phyloP scores from a whole-genome alignment of 75 land plant species.

The Azolla pinnata region DNA sequence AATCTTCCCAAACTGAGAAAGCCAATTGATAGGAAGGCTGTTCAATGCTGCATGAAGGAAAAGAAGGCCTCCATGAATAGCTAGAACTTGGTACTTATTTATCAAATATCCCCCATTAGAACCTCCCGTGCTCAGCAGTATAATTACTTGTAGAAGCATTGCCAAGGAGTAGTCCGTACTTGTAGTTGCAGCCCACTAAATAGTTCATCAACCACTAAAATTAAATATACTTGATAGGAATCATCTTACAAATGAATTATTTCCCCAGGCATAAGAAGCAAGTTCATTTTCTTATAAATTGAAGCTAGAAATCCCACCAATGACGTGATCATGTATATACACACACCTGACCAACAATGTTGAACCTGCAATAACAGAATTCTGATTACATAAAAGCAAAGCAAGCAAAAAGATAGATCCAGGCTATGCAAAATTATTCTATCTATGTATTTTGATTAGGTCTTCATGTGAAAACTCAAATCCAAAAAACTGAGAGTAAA shows the following conservation, averaged over 20 bases:
- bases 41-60: constrained; percentile 55
- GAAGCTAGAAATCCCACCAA: too few species aligned
- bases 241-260: not conserved
- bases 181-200: constrained; percentile 79
- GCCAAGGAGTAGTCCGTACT: constrained; percentile 74
- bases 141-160: constrained; percentile 64
- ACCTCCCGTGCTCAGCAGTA: constrained; percentile 78
- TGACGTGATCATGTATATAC: too few species aligned
- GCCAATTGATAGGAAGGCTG: constrained; percentile 51
- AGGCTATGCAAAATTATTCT: not conserved
- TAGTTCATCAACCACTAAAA: too few species aligned
- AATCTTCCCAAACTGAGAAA: constrained; percentile 53
- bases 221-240: too few species aligned
- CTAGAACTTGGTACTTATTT: constrained; percentile 56
- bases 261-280: not conserved
- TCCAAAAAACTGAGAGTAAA: not conserved
- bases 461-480: not conserved
- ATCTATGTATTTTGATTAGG: not conserved
- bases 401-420: not conserved
- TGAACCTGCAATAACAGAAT: constrained; percentile 46
- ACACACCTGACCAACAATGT: constrained; percentile 81
- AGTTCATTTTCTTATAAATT: not conserved
- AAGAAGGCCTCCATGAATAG: constrained; percentile 64
- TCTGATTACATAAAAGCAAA: not conserved
- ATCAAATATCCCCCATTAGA: constrained; percentile 65